Percentiles rank a stretch among this genome's conserved stretches.
Conservation (phyloP, 306 rosid genomes). For the Trifolium fragiferum region DNA sequence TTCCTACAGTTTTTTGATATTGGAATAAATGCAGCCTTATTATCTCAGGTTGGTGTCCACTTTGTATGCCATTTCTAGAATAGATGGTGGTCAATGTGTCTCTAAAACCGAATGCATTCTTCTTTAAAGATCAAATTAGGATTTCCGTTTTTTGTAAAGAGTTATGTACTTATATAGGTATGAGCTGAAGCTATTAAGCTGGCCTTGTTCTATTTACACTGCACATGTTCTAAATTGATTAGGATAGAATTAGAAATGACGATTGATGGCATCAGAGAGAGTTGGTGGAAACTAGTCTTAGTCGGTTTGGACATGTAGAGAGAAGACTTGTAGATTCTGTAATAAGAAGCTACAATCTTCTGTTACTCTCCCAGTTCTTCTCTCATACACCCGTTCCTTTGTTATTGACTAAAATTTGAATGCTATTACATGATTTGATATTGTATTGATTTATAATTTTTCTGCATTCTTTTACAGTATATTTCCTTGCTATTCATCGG, state of each 20-base stretch:
- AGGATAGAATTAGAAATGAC: no score
- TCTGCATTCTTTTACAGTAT: conserved; percentile 62
- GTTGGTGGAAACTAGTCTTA: no score
- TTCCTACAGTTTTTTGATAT: conserved; percentile 95
- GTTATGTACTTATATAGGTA: conserved; percentile 20
- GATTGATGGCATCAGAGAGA: no score
- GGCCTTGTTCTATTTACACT: conserved; percentile 21
- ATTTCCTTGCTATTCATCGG: conserved; percentile 91
- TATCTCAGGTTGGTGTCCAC: conserved; percentile 80
- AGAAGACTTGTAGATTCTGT: no score
- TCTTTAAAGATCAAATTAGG: conserved; percentile 9
- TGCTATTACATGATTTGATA: conserved; percentile 29
- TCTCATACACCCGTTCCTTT: background rate
- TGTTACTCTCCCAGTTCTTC: background rate
- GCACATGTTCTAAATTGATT: conserved; percentile 25
- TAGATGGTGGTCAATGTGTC: conserved; percentile 23
- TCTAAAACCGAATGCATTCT: conserved; percentile 24
- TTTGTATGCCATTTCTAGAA: conserved; percentile 32
- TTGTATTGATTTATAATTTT: conserved; percentile 15
- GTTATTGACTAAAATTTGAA: conserved; percentile 20
- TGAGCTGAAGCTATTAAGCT: background rate
- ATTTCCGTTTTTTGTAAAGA: conserved; percentile 33
- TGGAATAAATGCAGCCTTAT: conserved; percentile 88
- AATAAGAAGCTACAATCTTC: background rate
- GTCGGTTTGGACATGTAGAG: no score